Conservation (phyloP, 331 rosid genomes). For the Malus hybrid region DNA sequence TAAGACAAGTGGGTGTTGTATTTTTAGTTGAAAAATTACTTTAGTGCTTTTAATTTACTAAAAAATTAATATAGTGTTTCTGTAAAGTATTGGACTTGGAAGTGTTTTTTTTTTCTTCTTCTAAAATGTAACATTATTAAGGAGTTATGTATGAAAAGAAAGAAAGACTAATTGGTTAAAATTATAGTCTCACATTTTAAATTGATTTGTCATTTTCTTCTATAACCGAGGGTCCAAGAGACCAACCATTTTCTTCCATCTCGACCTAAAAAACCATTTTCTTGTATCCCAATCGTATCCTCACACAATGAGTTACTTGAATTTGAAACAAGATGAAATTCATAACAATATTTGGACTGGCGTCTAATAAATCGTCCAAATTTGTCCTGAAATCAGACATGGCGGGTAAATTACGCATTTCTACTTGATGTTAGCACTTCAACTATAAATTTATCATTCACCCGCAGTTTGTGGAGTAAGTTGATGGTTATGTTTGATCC, state of each 20-base stretch:
- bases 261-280: not conserved
- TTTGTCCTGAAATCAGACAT: not conserved
- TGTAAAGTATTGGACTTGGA: too few relatives aligned
- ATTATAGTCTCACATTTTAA: not conserved
- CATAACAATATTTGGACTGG: not conserved
- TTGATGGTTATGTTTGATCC: constrained; percentile 19
- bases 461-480: constrained; percentile 21
- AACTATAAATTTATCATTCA: too few relatives aligned
- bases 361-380: not conserved
- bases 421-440: too few relatives aligned
- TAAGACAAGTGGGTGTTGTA: too few relatives aligned
- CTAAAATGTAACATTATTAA: too few relatives aligned
- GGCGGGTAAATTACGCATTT: constrained; percentile 21
- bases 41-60: too few relatives aligned
- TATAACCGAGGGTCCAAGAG: not conserved
- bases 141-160: too few relatives aligned
- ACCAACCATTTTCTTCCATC: not conserved
- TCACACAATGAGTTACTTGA: not conserved
- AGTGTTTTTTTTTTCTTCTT: too few relatives aligned
- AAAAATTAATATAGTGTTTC: too few relatives aligned
- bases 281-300: not conserved
- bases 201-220: not conserved
- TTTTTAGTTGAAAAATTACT: too few relatives aligned
- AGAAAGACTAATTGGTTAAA: too few relatives aligned
- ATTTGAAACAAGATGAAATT: not conserved